A percentile compares a stretch with the other conserved stretches of the same genome.
phyloP scores from a whole-genome alignment of 805 yeast genomes.

The Suhomyces prunicola region DNA sequence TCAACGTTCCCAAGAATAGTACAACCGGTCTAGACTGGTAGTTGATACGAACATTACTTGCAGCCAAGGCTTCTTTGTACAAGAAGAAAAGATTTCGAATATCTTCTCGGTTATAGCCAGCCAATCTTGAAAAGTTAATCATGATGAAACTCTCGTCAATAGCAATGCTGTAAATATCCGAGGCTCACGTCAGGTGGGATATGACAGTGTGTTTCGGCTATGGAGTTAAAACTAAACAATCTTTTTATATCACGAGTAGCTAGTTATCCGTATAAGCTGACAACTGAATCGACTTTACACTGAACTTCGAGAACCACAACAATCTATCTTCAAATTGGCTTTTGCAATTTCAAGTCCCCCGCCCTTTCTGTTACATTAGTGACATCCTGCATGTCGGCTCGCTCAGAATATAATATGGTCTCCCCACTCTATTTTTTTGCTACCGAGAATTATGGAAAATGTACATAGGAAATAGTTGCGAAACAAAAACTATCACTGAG shows the following conservation, averaged over 20 bases:
- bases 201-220: background rate
- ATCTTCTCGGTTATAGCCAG: slow-evolving; percentile 32
- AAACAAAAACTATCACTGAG: background rate
- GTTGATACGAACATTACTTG: slow-evolving; percentile 37
- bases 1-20: slow-evolving; percentile 37
- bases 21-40: slow-evolving; percentile 42
- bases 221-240: background rate
- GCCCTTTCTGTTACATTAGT: background rate
- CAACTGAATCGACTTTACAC: background rate
- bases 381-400: background rate
- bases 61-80: slow-evolving; percentile 35
- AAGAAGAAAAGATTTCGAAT: slow-evolving; percentile 31
- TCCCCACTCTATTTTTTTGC: background rate
- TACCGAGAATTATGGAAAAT: background rate
- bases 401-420: background rate
- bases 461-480: background rate
- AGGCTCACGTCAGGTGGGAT: background rate
- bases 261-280: background rate
- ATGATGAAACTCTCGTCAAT: slow-evolving; percentile 13
- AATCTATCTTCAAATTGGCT: background rate
- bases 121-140: slow-evolving; percentile 34
- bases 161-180: background rate
- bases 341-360: background rate
- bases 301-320: background rate
- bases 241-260: background rate